Evolutionary conservation across 805 yeast genomes (phyloP), one percentile per base, ranked within the genome.

Genomic region (Saccharomycopsis malanga): DNA sequence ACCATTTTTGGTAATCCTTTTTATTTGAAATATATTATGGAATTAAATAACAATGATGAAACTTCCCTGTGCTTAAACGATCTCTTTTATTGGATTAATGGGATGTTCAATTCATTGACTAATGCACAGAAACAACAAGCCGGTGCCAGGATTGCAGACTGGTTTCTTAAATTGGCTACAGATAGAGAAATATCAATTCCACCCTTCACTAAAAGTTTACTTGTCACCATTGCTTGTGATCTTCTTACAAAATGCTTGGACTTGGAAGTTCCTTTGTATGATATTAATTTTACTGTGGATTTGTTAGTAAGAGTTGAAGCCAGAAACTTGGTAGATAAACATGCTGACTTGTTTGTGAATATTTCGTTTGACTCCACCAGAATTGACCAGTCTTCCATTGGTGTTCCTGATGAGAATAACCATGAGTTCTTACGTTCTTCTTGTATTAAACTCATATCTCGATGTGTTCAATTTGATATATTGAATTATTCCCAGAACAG

Each of bases 1-100:
- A 70, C 78, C 15, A 67, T 83, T 1, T 69, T 82, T 40, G 73
- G 73, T 17, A 79, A 74, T 54, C 78, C 81, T 1, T 62, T 67
- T 40, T 78, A 69, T 54, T 56, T 66, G 0, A 63, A 62, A 15
- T 64, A 61, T 44, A 57, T 81, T 24, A 53, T 53, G 4, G 35
- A 38, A 44, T 56, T 55, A 41, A 50, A 39, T 52, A 60, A 14
- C 62, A 62, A 44, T 56, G 38, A 55, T 3, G 61, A 63, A 14
- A 60, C 64, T 1, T 57, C 42, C 2, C 66, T 69, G 3, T 58
- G 66, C 7, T 55, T 72, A 5, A 55, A 68, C 3, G 79, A 77
- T 56, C 53, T 78, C 47, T 56, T 76, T 2, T 61, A 67, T n/a
- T 83, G 89, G 89, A 71, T 77, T 30, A 58, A 62, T 20, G 62